Base-by-base conservation (phyloP, 106 monocot genomes). In the Phalaenopsis aphrodite region DNA sequence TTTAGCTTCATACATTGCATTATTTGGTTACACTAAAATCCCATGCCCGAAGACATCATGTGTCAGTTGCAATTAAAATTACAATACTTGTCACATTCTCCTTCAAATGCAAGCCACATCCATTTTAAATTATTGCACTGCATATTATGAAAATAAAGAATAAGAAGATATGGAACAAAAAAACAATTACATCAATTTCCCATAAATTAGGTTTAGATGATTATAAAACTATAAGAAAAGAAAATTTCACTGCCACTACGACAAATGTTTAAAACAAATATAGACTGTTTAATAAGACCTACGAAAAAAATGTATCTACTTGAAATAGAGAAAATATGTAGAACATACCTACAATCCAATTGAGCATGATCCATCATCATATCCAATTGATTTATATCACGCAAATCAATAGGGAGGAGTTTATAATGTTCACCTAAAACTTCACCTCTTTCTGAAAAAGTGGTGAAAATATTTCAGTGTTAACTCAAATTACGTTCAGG, bases 381-480 rank as follows among this genome's bases (percentile, higher is more conserved):
- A 88, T 99, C 91, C 18, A 99, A 77, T 76, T 80, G 88, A 55
- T 80, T 57, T 24, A 85, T 87, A 75, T 93, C 89, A 39, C 98
- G 92, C 58, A 99, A 79, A 85, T 99, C 98, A 80, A 88, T 84
- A 68, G 94, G 91, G 79, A 94, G 87, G 75, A 99, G 80, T 82
- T 88, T 93, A 89, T 99, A 99, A 83, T 91, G 86, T 76, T 86
- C 78, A 73, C 94, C 79, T 45, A 84, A 42, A 42, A 99, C 87
- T 87, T 99, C 98, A 83, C 98, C 98, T 86, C 80, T 94, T 67
- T 90, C 98, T 99, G 87, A 57, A 61, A 69, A 69, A 84, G 79
- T 75, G 52, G 8, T 17, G 68, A 81, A 78, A 57, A 9, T 39
- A 19, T 72, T 41, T 39, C 39, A 69, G 38, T 14, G 39, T 41